Conservation (phyloP, 768 basidiomycete species). For the Termitomyces sp. region DNA sequence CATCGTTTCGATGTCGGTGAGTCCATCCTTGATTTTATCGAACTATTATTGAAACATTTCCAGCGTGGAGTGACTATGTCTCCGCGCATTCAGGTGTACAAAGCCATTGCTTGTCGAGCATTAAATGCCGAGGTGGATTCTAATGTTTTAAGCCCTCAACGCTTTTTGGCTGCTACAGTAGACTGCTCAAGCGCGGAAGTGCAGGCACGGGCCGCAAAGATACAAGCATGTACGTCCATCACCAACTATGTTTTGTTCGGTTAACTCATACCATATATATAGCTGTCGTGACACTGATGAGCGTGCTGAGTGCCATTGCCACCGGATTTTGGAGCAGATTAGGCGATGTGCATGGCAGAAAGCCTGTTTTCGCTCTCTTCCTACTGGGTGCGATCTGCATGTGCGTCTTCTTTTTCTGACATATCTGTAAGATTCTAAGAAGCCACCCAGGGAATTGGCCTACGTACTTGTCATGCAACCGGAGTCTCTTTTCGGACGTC, state of each 20-base stretch:
- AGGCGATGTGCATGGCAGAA: slow-evolving; percentile 75
- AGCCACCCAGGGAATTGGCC: slow-evolving; percentile 59
- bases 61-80: slow-evolving; percentile 81
- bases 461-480: slow-evolving; percentile 78
- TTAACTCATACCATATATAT: neutral
- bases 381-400: slow-evolving; percentile 69
- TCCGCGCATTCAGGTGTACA: slow-evolving; percentile 78
- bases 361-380: slow-evolving; percentile 63
- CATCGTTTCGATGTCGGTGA: slow-evolving; percentile 61
- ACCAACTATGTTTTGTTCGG: neutral
- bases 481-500: slow-evolving; percentile 35
- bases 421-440: neutral
- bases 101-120: slow-evolving; percentile 67
- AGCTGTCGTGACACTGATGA: slow-evolving; percentile 76
- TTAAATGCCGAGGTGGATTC: slow-evolving; percentile 27
- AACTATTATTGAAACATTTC: slow-evolving; percentile 7
- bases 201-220: slow-evolving; percentile 63
- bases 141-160: slow-evolving; percentile 15
- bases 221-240: slow-evolving; percentile 54
- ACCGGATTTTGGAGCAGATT: slow-evolving; percentile 87
- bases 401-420: slow-evolving; percentile 38
- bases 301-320: slow-evolving; percentile 73
- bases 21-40: slow-evolving; percentile 15
- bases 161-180: slow-evolving; percentile 8
- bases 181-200: slow-evolving; percentile 47